A percentile compares a stretch with the other conserved stretches of the same genome.
Conservation (phyloP, 2,329 filamentous ascomycete genomes). For the Sordariomycetes sp. region DNA sequence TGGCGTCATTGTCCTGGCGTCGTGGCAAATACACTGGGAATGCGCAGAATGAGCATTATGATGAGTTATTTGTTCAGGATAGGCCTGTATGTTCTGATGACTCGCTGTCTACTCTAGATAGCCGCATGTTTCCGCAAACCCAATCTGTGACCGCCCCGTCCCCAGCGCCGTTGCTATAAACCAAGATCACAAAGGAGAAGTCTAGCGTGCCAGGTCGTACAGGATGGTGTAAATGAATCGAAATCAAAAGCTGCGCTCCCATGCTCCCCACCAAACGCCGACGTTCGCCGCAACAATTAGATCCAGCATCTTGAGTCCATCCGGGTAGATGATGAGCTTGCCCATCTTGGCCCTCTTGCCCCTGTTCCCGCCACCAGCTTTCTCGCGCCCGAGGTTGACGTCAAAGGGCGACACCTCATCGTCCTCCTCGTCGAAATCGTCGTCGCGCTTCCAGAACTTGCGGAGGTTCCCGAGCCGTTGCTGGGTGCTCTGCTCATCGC, state of each 20-base stretch:
- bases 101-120: no score
- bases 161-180: no score
- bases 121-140: no score
- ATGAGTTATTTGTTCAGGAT: no score
- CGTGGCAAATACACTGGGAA: background rate
- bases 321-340: slow-evolving; percentile 82
- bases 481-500: slow-evolving; percentile 18
- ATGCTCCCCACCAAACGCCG: slow-evolving; percentile 87
- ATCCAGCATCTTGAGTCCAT: slow-evolving; percentile 93
- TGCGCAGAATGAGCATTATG: background rate
- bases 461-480: slow-evolving; percentile 32
- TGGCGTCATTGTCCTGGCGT: no score
- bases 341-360: slow-evolving; percentile 88
- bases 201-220: no score
- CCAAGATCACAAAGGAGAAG: no score
- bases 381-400: slow-evolving; percentile 69
- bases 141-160: no score
- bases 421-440: slow-evolving; percentile 26
- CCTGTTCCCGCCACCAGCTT: slow-evolving; percentile 75
- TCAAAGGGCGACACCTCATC: slow-evolving; percentile 44
- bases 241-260: slow-evolving; percentile 47
- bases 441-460: slow-evolving; percentile 25
- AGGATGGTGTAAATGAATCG: slow-evolving; percentile 10
- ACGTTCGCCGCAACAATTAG: slow-evolving; percentile 85
- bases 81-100: no score